A percentile compares a stretch with the other conserved stretches of the same genome.
Evolutionary conservation across 176 grass and related monocot species (phyloP).

Genomic region (Oryza officinalis): DNA sequence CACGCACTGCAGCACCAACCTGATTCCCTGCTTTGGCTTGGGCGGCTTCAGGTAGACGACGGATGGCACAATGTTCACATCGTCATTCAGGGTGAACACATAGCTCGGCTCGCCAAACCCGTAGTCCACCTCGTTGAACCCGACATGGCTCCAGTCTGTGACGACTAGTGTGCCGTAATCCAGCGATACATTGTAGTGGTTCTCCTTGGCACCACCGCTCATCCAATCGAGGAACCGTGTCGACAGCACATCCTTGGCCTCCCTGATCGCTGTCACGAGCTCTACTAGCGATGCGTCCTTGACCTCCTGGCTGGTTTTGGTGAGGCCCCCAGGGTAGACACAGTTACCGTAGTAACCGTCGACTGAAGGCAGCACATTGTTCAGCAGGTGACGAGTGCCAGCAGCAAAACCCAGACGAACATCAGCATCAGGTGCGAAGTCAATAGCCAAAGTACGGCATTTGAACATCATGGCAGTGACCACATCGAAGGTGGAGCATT

Average conservation of each 20-base stretch:
- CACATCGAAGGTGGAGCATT: slow-evolving; percentile 72
- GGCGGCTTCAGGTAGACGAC: slow-evolving; percentile 70
- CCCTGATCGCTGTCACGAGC: slow-evolving; percentile 49
- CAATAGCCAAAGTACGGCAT: slow-evolving; percentile 51
- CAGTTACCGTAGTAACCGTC: slow-evolving; percentile 81
- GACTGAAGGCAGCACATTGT: slow-evolving; percentile 43
- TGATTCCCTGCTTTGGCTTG: slow-evolving; percentile 62
- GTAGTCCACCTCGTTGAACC: slow-evolving; percentile 71
- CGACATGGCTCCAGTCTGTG: slow-evolving; percentile 75
- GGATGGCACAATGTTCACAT: slow-evolving; percentile 45
- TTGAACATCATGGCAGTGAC: slow-evolving; percentile 72
- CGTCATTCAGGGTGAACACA: slow-evolving; percentile 65
- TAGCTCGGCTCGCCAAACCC: slow-evolving; percentile 65
- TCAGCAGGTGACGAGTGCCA: slow-evolving; percentile 65
- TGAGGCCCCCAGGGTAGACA: slow-evolving; percentile 52
- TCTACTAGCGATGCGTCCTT: slow-evolving; percentile 40
- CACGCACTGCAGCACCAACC: slow-evolving; percentile 72
- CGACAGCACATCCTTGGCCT: slow-evolving; percentile 46
- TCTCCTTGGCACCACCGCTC: slow-evolving; percentile 39
- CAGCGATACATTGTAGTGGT: slow-evolving; percentile 50
- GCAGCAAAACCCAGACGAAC: slow-evolving; percentile 56
- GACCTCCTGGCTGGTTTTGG: slow-evolving; percentile 42
- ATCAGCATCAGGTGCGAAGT: slow-evolving; percentile 25
- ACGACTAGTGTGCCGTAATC: slow-evolving; percentile 69
- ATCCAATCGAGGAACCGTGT: slow-evolving; percentile 60